These are phyloP conservation scores for Hymenoscyphus scutula DNA, from an alignment of 2,329 filamentous ascomycete genomes.

Conservation along the genomic window DNA sequence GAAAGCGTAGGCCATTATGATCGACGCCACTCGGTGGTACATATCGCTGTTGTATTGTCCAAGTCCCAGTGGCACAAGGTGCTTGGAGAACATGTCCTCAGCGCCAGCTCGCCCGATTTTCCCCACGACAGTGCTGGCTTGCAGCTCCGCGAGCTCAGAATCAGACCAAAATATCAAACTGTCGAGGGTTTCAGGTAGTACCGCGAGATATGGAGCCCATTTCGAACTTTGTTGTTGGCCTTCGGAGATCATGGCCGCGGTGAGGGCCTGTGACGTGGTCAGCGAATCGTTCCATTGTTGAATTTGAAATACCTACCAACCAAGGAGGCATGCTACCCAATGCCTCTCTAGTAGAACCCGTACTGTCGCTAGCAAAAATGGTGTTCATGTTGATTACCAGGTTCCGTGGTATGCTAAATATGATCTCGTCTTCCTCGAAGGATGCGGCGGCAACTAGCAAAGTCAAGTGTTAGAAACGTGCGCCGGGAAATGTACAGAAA, in stretches of 20 bases:
- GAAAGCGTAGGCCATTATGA: conserved; percentile 73
- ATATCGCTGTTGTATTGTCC: conserved; percentile 41
- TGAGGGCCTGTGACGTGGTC: conserved; percentile 28
- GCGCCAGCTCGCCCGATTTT: conserved; percentile 64
- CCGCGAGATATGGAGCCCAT: conserved; percentile 55
- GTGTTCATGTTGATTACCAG: conserved; percentile 60
- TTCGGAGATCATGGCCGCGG: conserved; percentile 24
- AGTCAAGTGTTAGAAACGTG: conserved; percentile 20
- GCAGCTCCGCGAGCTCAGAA: conserved; percentile 57
- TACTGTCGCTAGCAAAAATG: conserved; percentile 48
- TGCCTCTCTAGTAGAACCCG: conserved; percentile 33
- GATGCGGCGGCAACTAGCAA: conserved; percentile 54
- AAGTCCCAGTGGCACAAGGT: conserved; percentile 53
- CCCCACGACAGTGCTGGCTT: conserved; percentile 60
- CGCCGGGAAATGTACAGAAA: background rate
- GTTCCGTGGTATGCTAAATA: conserved; percentile 62
- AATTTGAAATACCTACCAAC: conserved; percentile 35
- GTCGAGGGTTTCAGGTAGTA: conserved; percentile 61
- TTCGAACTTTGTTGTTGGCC: conserved; percentile 27
- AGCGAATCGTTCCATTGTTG: conserved; percentile 14
- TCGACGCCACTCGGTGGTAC: conserved; percentile 63
- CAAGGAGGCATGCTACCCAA: conserved; percentile 46
- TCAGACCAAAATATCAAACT: conserved; percentile 69
- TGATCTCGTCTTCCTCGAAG: conserved; percentile 59
- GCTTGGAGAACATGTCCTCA: conserved; percentile 54